Conservation (phyloP, 345 rosid species). For the Brassica cretica region DNA sequence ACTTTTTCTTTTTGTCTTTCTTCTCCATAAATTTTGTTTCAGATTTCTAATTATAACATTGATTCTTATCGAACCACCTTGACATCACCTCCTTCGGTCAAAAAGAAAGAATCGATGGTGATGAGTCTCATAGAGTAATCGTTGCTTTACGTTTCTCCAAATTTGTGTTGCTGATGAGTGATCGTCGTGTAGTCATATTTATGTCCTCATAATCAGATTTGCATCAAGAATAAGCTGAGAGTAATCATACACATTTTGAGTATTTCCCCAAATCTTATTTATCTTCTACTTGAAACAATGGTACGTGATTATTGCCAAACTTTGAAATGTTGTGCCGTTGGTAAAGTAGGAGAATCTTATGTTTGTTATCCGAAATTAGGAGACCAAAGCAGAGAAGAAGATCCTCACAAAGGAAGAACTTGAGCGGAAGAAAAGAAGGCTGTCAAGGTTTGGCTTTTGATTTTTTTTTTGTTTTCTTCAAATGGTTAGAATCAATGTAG, state of each 20-base stretch:
- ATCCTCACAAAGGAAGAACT: not conserved
- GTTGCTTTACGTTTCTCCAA: not conserved
- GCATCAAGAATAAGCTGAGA: not conserved
- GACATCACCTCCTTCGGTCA: not conserved
- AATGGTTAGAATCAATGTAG: not conserved
- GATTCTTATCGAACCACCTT: not conserved
- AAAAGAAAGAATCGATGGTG: not conserved
- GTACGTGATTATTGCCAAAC: not conserved
- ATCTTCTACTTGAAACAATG: not conserved
- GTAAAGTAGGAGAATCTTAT: not conserved
- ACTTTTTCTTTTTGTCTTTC: not conserved
- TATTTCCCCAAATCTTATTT: not conserved
- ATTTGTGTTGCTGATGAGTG: not conserved
- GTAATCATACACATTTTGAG: not conserved
- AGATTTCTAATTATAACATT: not conserved
- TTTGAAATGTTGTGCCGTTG: not conserved
- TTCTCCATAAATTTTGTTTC: not conserved
- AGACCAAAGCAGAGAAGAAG: not conserved
- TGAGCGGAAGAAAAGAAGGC: not conserved
- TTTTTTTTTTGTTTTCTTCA: not conserved
- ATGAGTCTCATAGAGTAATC: not conserved
- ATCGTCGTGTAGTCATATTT: not conserved
- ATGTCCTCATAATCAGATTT: not conserved
- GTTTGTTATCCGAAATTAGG: not conserved
- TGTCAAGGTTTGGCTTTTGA: not conserved